Base-by-base conservation (phyloP, 2,329 filamentous ascomycete species). In the Taxawa tesnikishii region DNA sequence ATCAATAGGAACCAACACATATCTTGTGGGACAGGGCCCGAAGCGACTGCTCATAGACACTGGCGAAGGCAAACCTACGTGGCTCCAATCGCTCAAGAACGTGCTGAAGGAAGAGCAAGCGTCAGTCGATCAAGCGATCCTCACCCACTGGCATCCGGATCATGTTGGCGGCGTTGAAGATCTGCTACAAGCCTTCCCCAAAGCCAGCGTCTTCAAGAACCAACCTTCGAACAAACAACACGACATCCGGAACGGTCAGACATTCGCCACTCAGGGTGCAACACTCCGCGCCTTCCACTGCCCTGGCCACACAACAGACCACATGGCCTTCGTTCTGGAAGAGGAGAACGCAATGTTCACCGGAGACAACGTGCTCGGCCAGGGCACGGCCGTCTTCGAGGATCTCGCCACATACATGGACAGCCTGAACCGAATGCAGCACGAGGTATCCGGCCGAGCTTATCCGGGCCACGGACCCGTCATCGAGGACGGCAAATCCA, bases 81-180 rank as follows among this genome's bases (percentile, higher is more conserved):
- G 88, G 88, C 66, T 74, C 26, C 55, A 66, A 0, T 68, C 72
- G 0, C 58, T 98, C 21, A 69, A 71, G 41, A 58, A 64, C 4
- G 72, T 78, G 0, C 66, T 96, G 3, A 54, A 63, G 5, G 59
- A 73, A 15, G 82, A 93, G 51, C 68, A 75, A 15, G 79, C 79
- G 13, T 70, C 64, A 0, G 63, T 96, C 15, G 64, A 73, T n/a
- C 62, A 67, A 12, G 75, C 77, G 0, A 64, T 98, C 14, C 65
- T 98, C 29, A 92, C 87, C 0, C 90, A 98, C 55, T 93, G 87
- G 84, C 90, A 98, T 51, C 70, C 63, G 26, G 90, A 98, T 50
- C 90, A 98, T 50, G 69, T 77, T 5, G 73, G 76, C 15, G 90
- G 90, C 6, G 70, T 94, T 15, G 52, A 60, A 3, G 75, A 92